Percentiles rank a stretch among this genome's conserved stretches.
Conservation (phyloP, 768 basidiomycete species). For the Suillus subaureus region DNA sequence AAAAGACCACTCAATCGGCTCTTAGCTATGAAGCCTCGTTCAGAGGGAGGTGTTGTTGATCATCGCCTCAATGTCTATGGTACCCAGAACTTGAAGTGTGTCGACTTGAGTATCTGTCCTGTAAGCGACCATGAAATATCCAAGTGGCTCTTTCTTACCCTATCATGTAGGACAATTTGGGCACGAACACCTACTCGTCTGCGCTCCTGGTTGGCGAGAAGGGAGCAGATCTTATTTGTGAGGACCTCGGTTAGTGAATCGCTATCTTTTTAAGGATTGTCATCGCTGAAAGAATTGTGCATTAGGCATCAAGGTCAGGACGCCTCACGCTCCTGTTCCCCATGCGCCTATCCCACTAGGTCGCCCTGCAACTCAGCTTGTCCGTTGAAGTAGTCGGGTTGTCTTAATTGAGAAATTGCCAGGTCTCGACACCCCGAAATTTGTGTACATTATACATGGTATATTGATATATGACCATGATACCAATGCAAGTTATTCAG, state of each 20-base stretch:
- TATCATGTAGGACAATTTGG: slow-evolving; percentile 59
- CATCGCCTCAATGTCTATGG: slow-evolving; percentile 64
- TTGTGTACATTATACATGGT: neutral
- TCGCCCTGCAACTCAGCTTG: slow-evolving; percentile 47
- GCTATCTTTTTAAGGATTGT: neutral
- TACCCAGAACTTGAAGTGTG: slow-evolving; percentile 66
- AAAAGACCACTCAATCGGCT: slow-evolving; percentile 5
- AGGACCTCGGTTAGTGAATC: slow-evolving; percentile 56
- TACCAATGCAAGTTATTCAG: neutral
- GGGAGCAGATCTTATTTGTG: slow-evolving; percentile 59
- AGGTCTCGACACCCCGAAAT: neutral
- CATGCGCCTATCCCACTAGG: slow-evolving; percentile 64
- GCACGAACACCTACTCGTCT: slow-evolving; percentile 74
- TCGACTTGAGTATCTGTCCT: slow-evolving; percentile 73
- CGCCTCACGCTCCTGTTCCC: slow-evolving; percentile 69
- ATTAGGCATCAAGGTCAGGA: slow-evolving; percentile 60
- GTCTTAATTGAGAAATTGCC: neutral
- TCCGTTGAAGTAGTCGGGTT: slow-evolving; percentile 13
- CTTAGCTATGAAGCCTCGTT: slow-evolving; percentile 66
- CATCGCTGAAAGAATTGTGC: slow-evolving; percentile 11
- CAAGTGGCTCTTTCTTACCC: slow-evolving; percentile 4
- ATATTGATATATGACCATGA: neutral
- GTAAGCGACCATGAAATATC: slow-evolving; percentile 36
- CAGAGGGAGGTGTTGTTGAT: slow-evolving; percentile 69
- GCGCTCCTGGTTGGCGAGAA: slow-evolving; percentile 73